Percentiles rank a stretch among this genome's conserved stretches.
phyloP scores from a whole-genome alignment of 2,329 filamentous ascomycete species.

The Fusarium burgessii region DNA sequence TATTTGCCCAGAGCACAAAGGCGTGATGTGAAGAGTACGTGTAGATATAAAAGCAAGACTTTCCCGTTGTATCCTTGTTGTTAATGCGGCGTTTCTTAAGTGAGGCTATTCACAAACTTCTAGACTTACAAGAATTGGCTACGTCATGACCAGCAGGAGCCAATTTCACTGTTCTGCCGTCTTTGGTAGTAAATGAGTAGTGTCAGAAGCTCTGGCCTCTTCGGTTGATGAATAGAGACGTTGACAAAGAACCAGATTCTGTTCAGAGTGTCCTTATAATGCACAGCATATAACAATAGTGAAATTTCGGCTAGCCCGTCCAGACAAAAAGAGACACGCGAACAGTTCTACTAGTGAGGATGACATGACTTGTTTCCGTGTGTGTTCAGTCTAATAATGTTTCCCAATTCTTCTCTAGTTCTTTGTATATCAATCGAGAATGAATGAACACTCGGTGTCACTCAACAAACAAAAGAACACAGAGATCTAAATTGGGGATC shows the following conservation, averaged over 20 bases:
- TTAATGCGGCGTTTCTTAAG: neutral
- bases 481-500: slow-evolving; percentile 18
- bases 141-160: neutral
- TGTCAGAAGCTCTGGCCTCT: neutral
- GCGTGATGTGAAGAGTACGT: slow-evolving; percentile 26
- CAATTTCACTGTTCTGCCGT: neutral
- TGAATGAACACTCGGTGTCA: neutral
- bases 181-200: neutral
- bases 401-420: neutral
- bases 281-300: neutral
- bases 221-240: neutral
- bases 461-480: neutral
- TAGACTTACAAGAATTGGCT: too few relatives aligned
- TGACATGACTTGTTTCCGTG: neutral
- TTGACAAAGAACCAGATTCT: slow-evolving; percentile 18
- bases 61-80: neutral
- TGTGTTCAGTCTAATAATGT: neutral
- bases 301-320: neutral
- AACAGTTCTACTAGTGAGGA: neutral
- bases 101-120: neutral
- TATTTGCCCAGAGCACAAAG: slow-evolving; percentile 6
- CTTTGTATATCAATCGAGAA: slow-evolving; percentile 19
- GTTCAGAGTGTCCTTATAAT: neutral
- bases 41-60: slow-evolving; percentile 35
- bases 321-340: neutral